Base-by-base conservation (phyloP, 1,284 basidiomycete genomes). In the Amylostereum chailletii region DNA sequence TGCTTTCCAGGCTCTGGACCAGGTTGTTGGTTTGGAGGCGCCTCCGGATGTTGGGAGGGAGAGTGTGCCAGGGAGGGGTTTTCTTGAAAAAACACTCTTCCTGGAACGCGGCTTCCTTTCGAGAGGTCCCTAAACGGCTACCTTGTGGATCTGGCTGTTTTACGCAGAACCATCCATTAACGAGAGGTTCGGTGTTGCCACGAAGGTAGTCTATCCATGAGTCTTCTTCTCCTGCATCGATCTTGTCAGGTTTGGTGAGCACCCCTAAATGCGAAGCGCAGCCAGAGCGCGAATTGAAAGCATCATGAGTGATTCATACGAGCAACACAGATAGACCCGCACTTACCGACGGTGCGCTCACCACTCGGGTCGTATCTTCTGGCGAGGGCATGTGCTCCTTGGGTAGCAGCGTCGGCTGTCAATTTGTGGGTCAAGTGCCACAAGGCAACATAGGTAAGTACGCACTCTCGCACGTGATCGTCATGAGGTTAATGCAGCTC, bases 51-150 rank as follows among this genome's bases (percentile, higher is more conserved):
- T 26, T 34, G 0, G 4, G 3, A 19, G 51, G 42, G 5, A 66
- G 53, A 1, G 31, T 40, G 3, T 33, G 42, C 67, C 67, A 69
- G 1, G 56, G 19, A 19, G 19, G 19, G 19, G 19, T 57, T 6
- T 47, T 48, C 2, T 49, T 58, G 9, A 50, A 52, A 56, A 65
- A 63, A 57, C 71, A 66, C 56, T 61, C 62, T 64, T 76, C 70
- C 59, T 68, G 44, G 0, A 47, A 51, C 2, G 65, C 60, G 4
- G 62, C 63, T 0, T 59, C 58, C 4, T 45, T 48, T 50, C 59
- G 61, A 2, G 56, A 47, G 5, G 63, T 50, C n/a, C 54, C 54
- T 29, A 53, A 46, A 34, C 56, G 47, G 7, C 60, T 52, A 26
- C 61, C 55, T 10, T 53, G 50, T 1, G 58, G 42, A 27, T 57